Evolutionary conservation across 2,329 filamentous ascomycete genomes (phyloP).

Genomic region (Lachnellula arida): DNA sequence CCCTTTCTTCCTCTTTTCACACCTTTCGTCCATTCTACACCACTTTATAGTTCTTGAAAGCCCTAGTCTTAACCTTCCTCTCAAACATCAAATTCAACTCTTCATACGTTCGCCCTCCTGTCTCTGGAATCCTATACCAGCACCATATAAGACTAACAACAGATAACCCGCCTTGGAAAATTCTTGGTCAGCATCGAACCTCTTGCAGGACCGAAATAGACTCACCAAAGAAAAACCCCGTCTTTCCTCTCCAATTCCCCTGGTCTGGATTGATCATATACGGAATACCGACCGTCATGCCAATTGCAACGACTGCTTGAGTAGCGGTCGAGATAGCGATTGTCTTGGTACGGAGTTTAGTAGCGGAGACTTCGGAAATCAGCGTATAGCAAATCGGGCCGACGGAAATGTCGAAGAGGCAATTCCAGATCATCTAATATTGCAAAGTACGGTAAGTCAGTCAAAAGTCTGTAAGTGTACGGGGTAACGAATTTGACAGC

Average conservation of each 20-base stretch:
- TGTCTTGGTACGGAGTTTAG: conserved; percentile 34
- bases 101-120: conserved; percentile 40
- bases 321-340: conserved; percentile 22
- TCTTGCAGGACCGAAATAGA: neutral
- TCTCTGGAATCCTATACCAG: conserved; percentile 39
- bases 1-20: too few relatives aligned
- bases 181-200: neutral
- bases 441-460: conserved; percentile 26
- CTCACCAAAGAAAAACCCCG: conserved; percentile 30
- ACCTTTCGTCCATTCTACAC: neutral
- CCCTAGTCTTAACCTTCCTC: conserved; percentile 29
- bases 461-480: neutral
- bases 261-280: conserved; percentile 35
- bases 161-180: conserved; percentile 34
- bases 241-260: conserved; percentile 25
- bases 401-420: conserved; percentile 21
- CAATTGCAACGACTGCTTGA: conserved; percentile 16
- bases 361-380: conserved; percentile 41
- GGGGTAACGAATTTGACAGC: neutral
- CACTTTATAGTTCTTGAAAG: conserved; percentile 28
- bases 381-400: conserved; percentile 40
- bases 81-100: conserved; percentile 45
- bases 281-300: conserved; percentile 25
- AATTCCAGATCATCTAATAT: conserved; percentile 26
- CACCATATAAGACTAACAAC: conserved; percentile 38